Base-by-base conservation (phyloP, 1,284 basidiomycete species). In the Sparassis latifolia region DNA sequence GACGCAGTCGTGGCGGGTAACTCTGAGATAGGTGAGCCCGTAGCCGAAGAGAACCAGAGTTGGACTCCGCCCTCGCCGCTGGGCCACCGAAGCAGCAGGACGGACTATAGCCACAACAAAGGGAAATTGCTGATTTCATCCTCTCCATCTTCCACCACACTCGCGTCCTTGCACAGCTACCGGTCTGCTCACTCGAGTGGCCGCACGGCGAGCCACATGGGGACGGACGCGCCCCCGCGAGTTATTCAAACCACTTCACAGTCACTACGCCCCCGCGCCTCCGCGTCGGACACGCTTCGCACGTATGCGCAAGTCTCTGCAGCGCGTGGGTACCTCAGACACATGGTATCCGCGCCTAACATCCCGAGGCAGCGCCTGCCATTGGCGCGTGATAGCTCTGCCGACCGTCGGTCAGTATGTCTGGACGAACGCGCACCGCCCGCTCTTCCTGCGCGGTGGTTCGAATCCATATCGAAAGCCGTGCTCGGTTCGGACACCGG, bases 331-430 rank as follows among this genome's bases (percentile, higher is more conserved):
- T 79, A 85, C 58, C 73, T 88, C 10, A 76, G 84, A 27, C 84
- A 86, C 58, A 85, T 87, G 72, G 76, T 76, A 0, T 86, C 84
- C 28, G 72, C 74, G 9, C 79, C 82, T 20, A 76, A 75, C 55
- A 78, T 86, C 47, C 67, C 72, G 10, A 59, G 58, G 38, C 20
- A 20, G 20, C 52, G 49, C 27, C 43, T 31, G 0, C 48, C 55
- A 2, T 52, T 51, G 1, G 44, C 52, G 4, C 55, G 58, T 28
- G 51, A 52, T 3, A 47, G 43, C 39, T 58, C 58, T 20, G 52
- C 53, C 31, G 52, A 52, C 42, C 47, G 52, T n/a, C 10, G 51
- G 10, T 54, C 58, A 12, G 41, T 55, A 1, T 44, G 44, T 30
- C 43, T 50, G 31, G 43, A 54, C 7, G 60, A 66, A 37, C 62